Evolutionary conservation across 2,329 filamentous ascomycete species (phyloP).

Genomic region (Aspergillus amoenus): DNA sequence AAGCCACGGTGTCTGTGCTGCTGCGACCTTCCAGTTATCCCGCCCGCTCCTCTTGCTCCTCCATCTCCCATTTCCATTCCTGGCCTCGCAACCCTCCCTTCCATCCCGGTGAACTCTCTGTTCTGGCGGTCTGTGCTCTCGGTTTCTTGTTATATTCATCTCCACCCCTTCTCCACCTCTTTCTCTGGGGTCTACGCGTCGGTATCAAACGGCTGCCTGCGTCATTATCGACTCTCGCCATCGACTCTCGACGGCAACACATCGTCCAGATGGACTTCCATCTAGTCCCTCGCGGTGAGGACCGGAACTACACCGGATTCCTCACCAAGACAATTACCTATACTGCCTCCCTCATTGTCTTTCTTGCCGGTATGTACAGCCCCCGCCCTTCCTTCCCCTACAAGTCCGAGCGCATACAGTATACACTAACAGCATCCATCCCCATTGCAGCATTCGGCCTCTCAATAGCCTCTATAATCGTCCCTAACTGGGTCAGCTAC

Average conservation of each 20-base stretch:
- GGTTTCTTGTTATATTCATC: not conserved
- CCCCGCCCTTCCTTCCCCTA: not conserved
- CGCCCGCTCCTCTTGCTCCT: not conserved
- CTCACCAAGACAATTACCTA: conserved; percentile 52
- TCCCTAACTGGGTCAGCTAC: conserved; percentile 51
- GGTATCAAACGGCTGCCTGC: conserved; percentile 2
- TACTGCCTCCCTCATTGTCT: conserved; percentile 42
- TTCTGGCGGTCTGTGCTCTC: not conserved
- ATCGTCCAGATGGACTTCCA: conserved; percentile 40
- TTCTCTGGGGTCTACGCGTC: not conserved
- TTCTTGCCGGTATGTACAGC: conserved; percentile 39
- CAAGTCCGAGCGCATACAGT: not conserved
- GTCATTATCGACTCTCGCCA: not conserved
- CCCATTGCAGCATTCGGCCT: conserved; percentile 40
- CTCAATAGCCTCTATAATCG: conserved; percentile 47
- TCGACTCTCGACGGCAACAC: not conserved
- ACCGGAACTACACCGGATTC: conserved; percentile 48
- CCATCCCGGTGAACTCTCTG: not conserved
- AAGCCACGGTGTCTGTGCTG: not conserved
- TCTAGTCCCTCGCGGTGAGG: conserved; percentile 43
- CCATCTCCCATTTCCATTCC: not conserved
- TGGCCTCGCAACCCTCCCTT: not conserved
- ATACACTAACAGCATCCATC: conserved; percentile 23
- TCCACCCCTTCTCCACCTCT: not conserved
- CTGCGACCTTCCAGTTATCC: not conserved